Evolutionary conservation across 148 eudicot species (phyloP), one percentile per base, ranked within the genome.

Genomic region (Polygonum aviculare): DNA sequence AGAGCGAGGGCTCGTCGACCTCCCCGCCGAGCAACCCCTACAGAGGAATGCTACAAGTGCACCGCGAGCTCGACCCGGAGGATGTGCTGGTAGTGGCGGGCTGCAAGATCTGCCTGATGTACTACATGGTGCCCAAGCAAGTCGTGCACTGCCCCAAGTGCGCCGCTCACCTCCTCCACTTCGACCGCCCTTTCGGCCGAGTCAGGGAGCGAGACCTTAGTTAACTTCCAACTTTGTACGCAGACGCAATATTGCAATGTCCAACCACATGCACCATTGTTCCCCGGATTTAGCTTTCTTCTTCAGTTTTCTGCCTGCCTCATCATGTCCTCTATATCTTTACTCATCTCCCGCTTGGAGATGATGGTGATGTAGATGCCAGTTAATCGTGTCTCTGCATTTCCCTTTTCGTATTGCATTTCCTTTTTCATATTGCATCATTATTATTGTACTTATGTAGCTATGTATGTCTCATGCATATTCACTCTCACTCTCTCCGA

Each of bases 71-170:
- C 18, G 75, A 12, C 16, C 47, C 79, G 47, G 80, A 82, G 31
- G 71, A 77, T 69, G 86, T 77, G 76, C 84, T 94, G 38, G 98
- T 94, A 45, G 97, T 94, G 1, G 97, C 93, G 15, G 98, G 98
- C 22, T 92, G 98, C 90, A 94, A 88, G 81, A 85, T 88, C 67
- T 94, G 98, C 71, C 80, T 92, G 14, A 94, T 94, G 98, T 94
- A 94, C 80, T 88, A 86, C 87, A 94, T 94, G 98, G 90, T 94
- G 72, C 93, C 96, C 18, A 94, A 92, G 82, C 92, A 85, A 62
- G 88, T 76, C 1, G 78, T 83, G 12, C 81, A 82, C 70, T 94
- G 98, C 83, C 93, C 96, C 79, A 94, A 92, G 87, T 94, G 98
- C 80, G 81, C 78, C 59, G 97, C 91, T 80, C 93, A 89, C 76